These are phyloP conservation scores for Penicillium sp. DNA, from an alignment of 2,329 filamentous ascomycete species.

Conservation along the genomic window DNA sequence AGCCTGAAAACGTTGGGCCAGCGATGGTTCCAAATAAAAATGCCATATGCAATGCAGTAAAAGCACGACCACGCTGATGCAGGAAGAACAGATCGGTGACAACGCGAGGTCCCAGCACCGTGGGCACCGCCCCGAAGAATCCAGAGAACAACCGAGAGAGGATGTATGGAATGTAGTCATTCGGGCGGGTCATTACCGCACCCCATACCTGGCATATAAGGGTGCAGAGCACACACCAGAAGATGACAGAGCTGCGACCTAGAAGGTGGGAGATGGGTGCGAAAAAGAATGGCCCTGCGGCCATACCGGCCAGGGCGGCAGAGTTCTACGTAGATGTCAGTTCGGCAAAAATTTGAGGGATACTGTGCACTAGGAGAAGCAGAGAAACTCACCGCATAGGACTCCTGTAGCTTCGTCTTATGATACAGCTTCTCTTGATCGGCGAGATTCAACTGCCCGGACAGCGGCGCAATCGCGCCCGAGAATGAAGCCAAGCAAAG, in stretches of 20 bases:
- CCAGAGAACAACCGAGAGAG: slow-evolving; percentile 46
- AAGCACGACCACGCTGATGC: slow-evolving; percentile 48
- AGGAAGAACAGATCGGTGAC: slow-evolving; percentile 52
- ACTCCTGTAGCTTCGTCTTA: slow-evolving; percentile 37
- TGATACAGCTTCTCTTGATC: slow-evolving; percentile 43
- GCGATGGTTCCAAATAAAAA: slow-evolving; percentile 45
- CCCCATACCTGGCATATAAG: slow-evolving; percentile 45
- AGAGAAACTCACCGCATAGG: slow-evolving; percentile 36
- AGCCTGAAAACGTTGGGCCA: slow-evolving; percentile 47
- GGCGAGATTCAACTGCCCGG: slow-evolving; percentile 41
- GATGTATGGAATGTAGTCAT: slow-evolving; percentile 44
- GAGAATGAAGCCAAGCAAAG: slow-evolving; percentile 45
- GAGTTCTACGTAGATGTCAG: slow-evolving; percentile 31
- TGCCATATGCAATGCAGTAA: slow-evolving; percentile 42
- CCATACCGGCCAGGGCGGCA: slow-evolving; percentile 46
- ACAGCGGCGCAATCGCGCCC: slow-evolving; percentile 40
- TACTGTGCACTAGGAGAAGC: neutral
- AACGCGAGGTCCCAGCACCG: slow-evolving; percentile 45
- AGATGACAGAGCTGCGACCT: slow-evolving; percentile 45
- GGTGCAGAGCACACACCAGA: slow-evolving; percentile 45
- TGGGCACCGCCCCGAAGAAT: slow-evolving; percentile 46
- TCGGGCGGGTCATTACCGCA: slow-evolving; percentile 39
- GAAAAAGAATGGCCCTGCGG: slow-evolving; percentile 45
- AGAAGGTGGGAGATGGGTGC: slow-evolving; percentile 42
- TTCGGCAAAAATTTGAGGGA: neutral